phyloP scores from a whole-genome alignment of 108 stramenopile genomes.

The Stephanodiscus triporus region DNA sequence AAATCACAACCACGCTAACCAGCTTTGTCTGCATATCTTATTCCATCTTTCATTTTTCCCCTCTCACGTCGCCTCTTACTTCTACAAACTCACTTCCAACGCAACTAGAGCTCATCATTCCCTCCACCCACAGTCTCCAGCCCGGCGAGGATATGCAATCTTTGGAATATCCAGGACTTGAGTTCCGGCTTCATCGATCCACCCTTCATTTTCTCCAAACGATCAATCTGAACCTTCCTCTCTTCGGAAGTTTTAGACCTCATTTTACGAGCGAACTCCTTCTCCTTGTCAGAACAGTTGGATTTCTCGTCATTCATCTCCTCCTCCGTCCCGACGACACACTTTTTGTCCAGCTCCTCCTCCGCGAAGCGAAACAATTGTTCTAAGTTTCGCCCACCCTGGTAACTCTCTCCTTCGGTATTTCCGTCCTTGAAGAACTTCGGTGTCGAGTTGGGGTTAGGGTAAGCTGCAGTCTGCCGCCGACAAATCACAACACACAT shows the following conservation, averaged over 20 bases:
- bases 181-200: conserved; percentile 55
- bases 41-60: not conserved
- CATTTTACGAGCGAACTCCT: conserved; percentile 43
- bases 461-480: not conserved
- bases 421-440: conserved; percentile 72
- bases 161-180: conserved; percentile 51
- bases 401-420: conserved; percentile 55
- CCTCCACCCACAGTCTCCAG: conserved; percentile 15
- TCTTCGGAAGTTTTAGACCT: conserved; percentile 42
- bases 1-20: not conserved
- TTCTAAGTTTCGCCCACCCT: conserved; percentile 67
- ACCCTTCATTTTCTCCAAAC: conserved; percentile 49
- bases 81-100: not conserved
- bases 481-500: not conserved
- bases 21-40: not conserved
- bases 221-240: conserved; percentile 37
- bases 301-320: conserved; percentile 41
- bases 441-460: not conserved
- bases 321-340: conserved; percentile 52
- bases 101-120: conserved; percentile 33
- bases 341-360: conserved; percentile 62
- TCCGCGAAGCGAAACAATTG: conserved; percentile 59
- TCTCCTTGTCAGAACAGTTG: conserved; percentile 53
- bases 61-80: not conserved
- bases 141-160: conserved; percentile 43